Conservation (phyloP, 1,139 yeast genomes). For the Diutina mesorugosa region DNA sequence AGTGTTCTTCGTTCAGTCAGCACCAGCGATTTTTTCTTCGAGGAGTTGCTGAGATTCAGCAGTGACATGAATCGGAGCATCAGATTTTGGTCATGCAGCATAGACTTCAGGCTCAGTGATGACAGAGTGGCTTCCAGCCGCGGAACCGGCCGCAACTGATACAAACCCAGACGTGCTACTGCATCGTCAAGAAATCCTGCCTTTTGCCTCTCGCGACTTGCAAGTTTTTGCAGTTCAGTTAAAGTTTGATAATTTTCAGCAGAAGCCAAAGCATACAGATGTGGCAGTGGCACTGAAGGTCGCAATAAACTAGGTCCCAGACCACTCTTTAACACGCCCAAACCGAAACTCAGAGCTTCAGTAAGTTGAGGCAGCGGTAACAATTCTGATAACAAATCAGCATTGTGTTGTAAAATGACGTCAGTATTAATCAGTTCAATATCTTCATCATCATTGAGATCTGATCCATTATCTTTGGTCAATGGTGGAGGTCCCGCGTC, state of each 20-base stretch:
- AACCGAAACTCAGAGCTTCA: not conserved
- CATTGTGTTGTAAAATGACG: slow-evolving; percentile 19
- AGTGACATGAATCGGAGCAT: not conserved
- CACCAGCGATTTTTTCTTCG: not conserved
- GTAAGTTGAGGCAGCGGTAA: slow-evolving; percentile 28
- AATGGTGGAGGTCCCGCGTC: not conserved
- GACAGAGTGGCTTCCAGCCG: not conserved
- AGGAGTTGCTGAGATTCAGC: not conserved
- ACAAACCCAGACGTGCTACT: not conserved
- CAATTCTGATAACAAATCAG: slow-evolving; percentile 19
- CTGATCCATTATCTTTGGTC: slow-evolving; percentile 2
- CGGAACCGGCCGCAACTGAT: not conserved
- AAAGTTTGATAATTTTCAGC: not conserved
- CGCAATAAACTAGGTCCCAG: not conserved
- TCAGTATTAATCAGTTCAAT: slow-evolving; percentile 18
- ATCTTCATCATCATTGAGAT: slow-evolving; percentile 8
- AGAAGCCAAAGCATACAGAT: not conserved
- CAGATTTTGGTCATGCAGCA: not conserved
- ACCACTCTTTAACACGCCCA: not conserved
- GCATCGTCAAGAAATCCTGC: not conserved
- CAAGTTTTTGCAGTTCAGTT: not conserved
- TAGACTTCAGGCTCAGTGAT: not conserved
- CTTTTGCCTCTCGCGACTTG: not conserved
- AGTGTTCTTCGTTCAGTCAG: not conserved
- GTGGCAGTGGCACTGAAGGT: not conserved